Conservation (phyloP, 1,284 basidiomycete genomes). For the Cryptococcus maquisensis region DNA sequence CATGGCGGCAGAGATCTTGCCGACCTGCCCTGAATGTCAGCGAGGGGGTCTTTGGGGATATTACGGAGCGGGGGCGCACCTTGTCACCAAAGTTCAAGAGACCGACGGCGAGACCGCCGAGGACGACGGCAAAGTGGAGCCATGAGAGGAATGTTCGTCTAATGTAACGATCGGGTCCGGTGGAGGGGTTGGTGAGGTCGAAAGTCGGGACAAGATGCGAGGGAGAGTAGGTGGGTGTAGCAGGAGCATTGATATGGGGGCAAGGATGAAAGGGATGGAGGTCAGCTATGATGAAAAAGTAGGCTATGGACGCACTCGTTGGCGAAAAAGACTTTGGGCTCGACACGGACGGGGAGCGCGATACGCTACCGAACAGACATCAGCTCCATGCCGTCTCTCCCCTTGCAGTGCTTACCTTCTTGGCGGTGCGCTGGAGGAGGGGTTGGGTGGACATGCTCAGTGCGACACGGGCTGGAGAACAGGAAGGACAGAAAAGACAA, state of each 20-base stretch:
- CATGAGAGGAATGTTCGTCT: conserved; percentile 83
- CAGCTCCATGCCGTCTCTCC: neutral
- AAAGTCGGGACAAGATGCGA: neutral
- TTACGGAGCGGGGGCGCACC: conserved; percentile 51
- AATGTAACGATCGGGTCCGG: no score
- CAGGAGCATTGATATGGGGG: neutral
- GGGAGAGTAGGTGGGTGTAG: neutral
- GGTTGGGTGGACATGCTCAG: conserved; percentile 89
- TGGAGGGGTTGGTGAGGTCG: neutral
- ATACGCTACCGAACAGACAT: conserved; percentile 55
- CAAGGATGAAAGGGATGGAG: neutral
- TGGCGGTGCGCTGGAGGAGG: conserved; percentile 89
- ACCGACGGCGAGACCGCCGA: conserved; percentile 91
- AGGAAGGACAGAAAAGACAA: neutral
- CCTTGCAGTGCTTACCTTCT: conserved; percentile 54
- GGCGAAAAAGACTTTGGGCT: conserved; percentile 86
- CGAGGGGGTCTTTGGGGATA: neutral
- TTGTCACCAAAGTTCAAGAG: conserved; percentile 94
- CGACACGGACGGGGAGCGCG: conserved; percentile 87
- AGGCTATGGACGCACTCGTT: conserved; percentile 64
- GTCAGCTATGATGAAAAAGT: neutral
- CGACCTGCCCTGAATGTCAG: conserved; percentile 26
- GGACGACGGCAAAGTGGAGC: conserved; percentile 91
- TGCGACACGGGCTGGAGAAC: neutral
- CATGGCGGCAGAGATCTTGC: conserved; percentile 49